phyloP scores from a whole-genome alignment of 179 eudicot species.

The Corrigiola litoralis region DNA sequence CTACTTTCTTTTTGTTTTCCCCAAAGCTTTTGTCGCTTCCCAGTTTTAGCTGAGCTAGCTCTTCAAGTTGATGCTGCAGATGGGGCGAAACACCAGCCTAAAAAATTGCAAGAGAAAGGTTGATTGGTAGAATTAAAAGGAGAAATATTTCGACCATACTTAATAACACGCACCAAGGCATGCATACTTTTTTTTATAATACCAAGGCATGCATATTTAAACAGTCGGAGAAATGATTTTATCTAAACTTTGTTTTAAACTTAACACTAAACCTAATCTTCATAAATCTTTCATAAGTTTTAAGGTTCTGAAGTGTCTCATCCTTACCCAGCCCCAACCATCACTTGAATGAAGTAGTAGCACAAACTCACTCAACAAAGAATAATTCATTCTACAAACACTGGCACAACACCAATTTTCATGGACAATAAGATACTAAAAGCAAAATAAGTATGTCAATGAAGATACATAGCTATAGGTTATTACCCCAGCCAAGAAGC shows the following conservation, averaged over 20 bases:
- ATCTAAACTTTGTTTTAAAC: too few species aligned
- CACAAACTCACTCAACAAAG: background rate
- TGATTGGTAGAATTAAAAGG: background rate
- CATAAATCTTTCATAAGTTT: background rate
- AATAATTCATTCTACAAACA: too few species aligned
- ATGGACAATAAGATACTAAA: background rate
- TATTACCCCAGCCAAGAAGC: constrained; percentile 88
- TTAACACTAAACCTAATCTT: background rate
- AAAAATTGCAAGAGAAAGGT: background rate
- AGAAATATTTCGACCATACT: too few species aligned
- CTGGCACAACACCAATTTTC: too few species aligned
- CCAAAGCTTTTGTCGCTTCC: constrained; percentile 24
- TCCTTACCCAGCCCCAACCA: background rate
- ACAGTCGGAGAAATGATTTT: background rate
- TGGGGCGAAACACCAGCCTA: constrained; percentile 87
- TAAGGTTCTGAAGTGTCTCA: background rate
- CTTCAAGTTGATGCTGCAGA: constrained; percentile 79
- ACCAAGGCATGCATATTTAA: background rate
- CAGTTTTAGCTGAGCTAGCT: constrained; percentile 47
- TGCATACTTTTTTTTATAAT: background rate
- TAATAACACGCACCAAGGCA: too few species aligned
- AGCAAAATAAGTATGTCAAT: background rate
- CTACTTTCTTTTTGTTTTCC: constrained; percentile 35
- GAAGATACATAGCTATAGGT: background rate
- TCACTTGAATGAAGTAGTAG: background rate